phyloP scores from a whole-genome alignment of 2,329 filamentous ascomycete genomes.

The Sporothrix brunneoviolacea region DNA sequence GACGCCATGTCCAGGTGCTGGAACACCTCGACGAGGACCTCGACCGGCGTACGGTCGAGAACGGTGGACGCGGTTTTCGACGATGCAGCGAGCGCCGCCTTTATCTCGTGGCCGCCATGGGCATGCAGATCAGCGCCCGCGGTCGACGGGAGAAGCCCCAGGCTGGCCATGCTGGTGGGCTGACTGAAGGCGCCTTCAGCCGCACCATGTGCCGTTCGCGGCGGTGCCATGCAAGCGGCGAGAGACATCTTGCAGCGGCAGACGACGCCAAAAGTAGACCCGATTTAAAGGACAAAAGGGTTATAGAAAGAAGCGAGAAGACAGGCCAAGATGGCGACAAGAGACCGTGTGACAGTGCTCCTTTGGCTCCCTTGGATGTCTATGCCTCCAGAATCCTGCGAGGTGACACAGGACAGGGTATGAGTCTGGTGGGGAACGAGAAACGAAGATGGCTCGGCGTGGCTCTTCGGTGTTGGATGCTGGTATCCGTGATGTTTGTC shows the following conservation, averaged over 20 bases:
- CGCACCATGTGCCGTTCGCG: neutral
- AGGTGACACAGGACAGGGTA: too few relatives aligned
- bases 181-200: neutral
- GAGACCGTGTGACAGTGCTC: too few relatives aligned
- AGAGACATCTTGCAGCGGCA: conserved; percentile 10
- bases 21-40: conserved; percentile 44
- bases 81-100: neutral
- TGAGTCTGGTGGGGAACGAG: too few relatives aligned
- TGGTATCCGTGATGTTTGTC: neutral
- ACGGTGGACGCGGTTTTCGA: conserved; percentile 20
- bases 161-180: neutral
- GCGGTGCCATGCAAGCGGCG: conserved; percentile 10
- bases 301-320: neutral
- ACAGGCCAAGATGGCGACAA: too few relatives aligned
- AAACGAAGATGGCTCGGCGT: too few relatives aligned
- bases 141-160: neutral
- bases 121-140: neutral
- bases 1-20: conserved; percentile 36
- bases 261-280: neutral
- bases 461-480: neutral
- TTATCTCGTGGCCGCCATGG: neutral
- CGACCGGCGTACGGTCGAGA: conserved; percentile 31
- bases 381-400: too few relatives aligned
- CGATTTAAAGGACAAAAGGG: neutral
- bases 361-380: too few relatives aligned